phyloP scores from a whole-genome alignment of 805 yeast genomes.

The Schwanniomyces polymorphus region DNA sequence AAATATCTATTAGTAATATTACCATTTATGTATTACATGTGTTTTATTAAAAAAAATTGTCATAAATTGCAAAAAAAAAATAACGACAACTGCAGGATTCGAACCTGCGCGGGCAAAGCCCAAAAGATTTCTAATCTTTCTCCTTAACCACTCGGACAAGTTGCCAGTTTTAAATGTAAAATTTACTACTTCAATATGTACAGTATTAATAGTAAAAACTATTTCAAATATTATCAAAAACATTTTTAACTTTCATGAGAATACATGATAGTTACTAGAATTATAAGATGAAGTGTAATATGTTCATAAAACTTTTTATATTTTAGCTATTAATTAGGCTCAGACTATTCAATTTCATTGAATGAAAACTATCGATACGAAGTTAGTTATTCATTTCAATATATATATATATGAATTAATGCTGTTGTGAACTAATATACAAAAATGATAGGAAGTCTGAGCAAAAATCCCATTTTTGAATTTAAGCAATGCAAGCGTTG shows the following conservation, averaged over 20 bases:
- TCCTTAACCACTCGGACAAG: constrained; percentile 69
- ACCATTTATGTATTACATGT: too few species aligned
- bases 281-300: too few species aligned
- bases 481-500: neutral
- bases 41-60: too few species aligned
- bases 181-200: too few species aligned
- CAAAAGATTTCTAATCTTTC: constrained; percentile 63
- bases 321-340: neutral
- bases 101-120: constrained; percentile 68
- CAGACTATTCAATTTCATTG: neutral
- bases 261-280: too few species aligned
- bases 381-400: neutral
- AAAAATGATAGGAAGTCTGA: neutral
- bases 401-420: neutral
- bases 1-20: too few species aligned
- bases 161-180: constrained; percentile 15
- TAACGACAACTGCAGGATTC: constrained; percentile 72
- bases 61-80: constrained; percentile 22
- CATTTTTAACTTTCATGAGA: too few species aligned
- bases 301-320: neutral
- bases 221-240: too few species aligned
- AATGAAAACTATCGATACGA: neutral
- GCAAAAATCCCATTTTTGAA: neutral
- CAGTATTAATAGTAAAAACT: neutral
- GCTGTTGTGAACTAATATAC: constrained; percentile 2